Base-by-base conservation (phyloP, 345 rosid genomes). In the Populus euphratica region DNA sequence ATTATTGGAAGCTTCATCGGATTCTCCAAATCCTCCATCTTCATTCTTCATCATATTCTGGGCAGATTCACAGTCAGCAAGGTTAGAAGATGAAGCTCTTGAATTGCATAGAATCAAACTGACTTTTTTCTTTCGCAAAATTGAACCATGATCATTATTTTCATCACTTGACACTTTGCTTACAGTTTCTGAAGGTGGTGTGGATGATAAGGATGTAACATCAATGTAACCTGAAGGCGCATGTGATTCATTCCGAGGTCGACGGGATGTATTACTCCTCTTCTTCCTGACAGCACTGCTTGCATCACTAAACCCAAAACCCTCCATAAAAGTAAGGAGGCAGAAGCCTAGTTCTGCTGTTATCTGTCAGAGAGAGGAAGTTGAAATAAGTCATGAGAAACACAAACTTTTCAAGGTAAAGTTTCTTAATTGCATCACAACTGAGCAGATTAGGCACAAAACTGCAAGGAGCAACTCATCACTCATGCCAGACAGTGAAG, bases 1-100 rank as follows among this genome's bases (percentile, higher is more conserved):
- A 66, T 86, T 85, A 52, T 87, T 89, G 25, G 97, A 90, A 73
- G 90, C 93, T 81, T 90, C 94, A 75, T 92, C 92, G 25, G 92
- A 89, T 74, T 90, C 94, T 61, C 81, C 87, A 65, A 74, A 84
- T 74, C 82, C 88, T 80, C 83, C 90, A 77, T 90, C 93, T 69
- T 86, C 91, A 29, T 80, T 65, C 47, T 73, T 88, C 73, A 59
- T 67, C 77, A 73, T 69, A 79, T 87, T 89, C 91, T 90, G 88
- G 64, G 73, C 72, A 83, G 69, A 82, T 36, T 76, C 68, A 86
- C 31, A 68, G 14, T 70, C 64, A 33, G 17, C 70, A n/a, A 52
- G 44, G 73, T 81, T 73, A 78, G 69, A 43, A 66, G 66, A 73
- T 43, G 66, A 78, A 81, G 76, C 74, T 72, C 74, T 75, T 68